Evolutionary conservation across 768 basidiomycete genomes (phyloP).

Genomic region (Psilocybe tampanensis): DNA sequence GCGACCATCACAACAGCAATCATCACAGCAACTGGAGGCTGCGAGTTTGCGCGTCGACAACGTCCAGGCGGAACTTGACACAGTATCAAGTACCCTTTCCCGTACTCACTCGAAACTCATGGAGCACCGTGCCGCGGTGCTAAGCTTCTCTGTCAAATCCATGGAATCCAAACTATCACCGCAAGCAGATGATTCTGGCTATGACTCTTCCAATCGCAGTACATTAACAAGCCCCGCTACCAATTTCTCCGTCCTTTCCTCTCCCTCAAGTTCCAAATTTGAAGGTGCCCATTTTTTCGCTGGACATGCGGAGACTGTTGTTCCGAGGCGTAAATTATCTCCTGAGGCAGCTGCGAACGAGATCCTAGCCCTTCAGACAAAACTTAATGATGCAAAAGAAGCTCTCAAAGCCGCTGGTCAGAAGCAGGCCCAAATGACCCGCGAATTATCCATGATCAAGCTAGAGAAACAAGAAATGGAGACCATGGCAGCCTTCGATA

Average conservation of each 20-base stretch:
- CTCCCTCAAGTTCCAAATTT: slow-evolving; percentile 56
- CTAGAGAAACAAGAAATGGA: slow-evolving; percentile 74
- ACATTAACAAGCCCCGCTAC: slow-evolving; percentile 51
- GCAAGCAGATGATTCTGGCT: slow-evolving; percentile 48
- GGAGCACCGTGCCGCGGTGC: slow-evolving; percentile 83
- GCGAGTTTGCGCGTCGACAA: slow-evolving; percentile 74
- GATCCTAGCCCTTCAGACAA: slow-evolving; percentile 59
- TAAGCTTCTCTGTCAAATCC: slow-evolving; percentile 68
- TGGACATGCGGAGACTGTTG: slow-evolving; percentile 70
- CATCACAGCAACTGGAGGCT: slow-evolving; percentile 69
- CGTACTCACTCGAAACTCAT: slow-evolving; percentile 68
- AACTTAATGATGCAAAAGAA: slow-evolving; percentile 61
- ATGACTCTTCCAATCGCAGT: slow-evolving; percentile 52
- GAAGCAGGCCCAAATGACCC: slow-evolving; percentile 61
- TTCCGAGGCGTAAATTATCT: slow-evolving; percentile 49
- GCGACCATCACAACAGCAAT: slow-evolving; percentile 41
- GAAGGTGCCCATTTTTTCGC: slow-evolving; percentile 87
- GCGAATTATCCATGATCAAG: slow-evolving; percentile 62
- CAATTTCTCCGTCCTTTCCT: slow-evolving; percentile 22
- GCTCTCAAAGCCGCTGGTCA: slow-evolving; percentile 59
- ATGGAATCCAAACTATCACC: slow-evolving; percentile 57
- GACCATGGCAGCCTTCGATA: slow-evolving; percentile 47
- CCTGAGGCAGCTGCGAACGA: slow-evolving; percentile 47
- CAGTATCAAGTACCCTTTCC: slow-evolving; percentile 62
- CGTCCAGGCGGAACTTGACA: slow-evolving; percentile 73